phyloP scores from a whole-genome alignment of 1,139 yeast genomes.

The Yamadazyma siamensis region DNA sequence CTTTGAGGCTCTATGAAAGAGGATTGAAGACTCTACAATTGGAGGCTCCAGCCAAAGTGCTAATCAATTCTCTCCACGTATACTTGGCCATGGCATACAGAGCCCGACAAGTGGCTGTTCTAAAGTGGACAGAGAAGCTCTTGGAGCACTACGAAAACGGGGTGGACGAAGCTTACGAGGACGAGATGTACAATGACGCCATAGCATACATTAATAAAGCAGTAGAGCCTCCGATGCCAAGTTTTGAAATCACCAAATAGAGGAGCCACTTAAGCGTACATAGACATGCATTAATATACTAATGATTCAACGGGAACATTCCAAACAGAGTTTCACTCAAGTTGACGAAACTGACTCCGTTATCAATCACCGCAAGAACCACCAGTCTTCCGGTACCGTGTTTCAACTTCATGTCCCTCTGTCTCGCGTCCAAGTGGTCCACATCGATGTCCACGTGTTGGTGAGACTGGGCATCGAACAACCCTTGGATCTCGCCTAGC shows the following conservation, averaged over 20 bases:
- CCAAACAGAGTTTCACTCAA: slow-evolving; percentile 60
- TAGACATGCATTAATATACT: too few relatives aligned
- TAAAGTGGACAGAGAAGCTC: slow-evolving; percentile 11
- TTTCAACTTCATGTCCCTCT: slow-evolving; percentile 27
- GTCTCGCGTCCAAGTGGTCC: slow-evolving; percentile 15
- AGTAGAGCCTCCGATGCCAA: too few relatives aligned
- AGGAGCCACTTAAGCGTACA: too few relatives aligned
- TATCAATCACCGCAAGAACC: slow-evolving; percentile 64
- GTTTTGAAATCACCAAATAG: too few relatives aligned
- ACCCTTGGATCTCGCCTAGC: slow-evolving; percentile 29
- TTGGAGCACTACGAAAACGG: slow-evolving; percentile 7
- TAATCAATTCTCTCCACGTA: slow-evolving; percentile 13
- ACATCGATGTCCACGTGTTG: slow-evolving; percentile 17
- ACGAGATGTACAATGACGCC: slow-evolving; percentile 5
- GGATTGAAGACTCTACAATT: slow-evolving; percentile 3
- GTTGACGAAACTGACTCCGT: slow-evolving; percentile 68
- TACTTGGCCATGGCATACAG: slow-evolving; percentile 12
- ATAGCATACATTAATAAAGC: slow-evolving; percentile 3
- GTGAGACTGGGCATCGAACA: slow-evolving; percentile 20
- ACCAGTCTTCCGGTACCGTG: slow-evolving; percentile 49
- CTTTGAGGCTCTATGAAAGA: slow-evolving; percentile 8
- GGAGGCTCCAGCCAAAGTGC: slow-evolving; percentile 1
- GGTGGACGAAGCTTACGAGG: slow-evolving; percentile 2
- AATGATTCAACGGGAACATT: slow-evolving; percentile 9
- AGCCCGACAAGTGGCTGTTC: slow-evolving; percentile 6